Base-by-base conservation (phyloP, 257 asterid species). In the Salvia hispanica region DNA sequence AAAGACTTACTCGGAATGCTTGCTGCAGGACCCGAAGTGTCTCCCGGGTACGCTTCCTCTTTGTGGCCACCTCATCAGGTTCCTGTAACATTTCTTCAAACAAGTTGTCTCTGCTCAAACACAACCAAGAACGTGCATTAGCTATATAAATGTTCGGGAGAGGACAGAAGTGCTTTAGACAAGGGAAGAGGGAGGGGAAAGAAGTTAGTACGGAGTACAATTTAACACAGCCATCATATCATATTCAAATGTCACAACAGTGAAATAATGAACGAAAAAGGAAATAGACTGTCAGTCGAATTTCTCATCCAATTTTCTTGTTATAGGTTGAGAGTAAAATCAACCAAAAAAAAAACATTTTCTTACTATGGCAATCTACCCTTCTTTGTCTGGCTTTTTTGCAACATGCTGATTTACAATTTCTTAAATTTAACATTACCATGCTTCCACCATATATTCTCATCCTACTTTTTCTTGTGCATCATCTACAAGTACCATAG, bases 41-140 rank as follows among this genome's bases (percentile, higher is more conserved):
- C 70, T 94, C 97, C 13, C 96, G 85, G 43, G 96, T 84, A 57
- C 91, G 96, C 80, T 94, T 94, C 77, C 99, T 85, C 82, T 87
- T 94, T 64, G 72, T 71, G 43, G 97, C 83, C 71, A 94, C 77
- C 84, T 91, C 99, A 67, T 84, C 96, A 66, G 97, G 99, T 84
- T 94, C 99, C 77, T 91, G 97, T 78, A 94, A 69, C 91, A 91
- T 84, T 75, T 94, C 99, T 76, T 91, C 98, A 18, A 94, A 85
- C 79, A 94, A 68, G 78, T 88, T 84, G 74, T 94, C 99, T 75
- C 99, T 94, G 85, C 59, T 40, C 78, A 70, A 58, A 64, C 69
- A 75, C 43, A 54, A 62, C 28, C 36, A 28, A 9, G 58, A 34
- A 65, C 33, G 51, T 69, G 9, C 73, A 80, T 82, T 70, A 72